phyloP scores from a whole-genome alignment of 2,329 filamentous ascomycete genomes.

The Bisporella sp. region DNA sequence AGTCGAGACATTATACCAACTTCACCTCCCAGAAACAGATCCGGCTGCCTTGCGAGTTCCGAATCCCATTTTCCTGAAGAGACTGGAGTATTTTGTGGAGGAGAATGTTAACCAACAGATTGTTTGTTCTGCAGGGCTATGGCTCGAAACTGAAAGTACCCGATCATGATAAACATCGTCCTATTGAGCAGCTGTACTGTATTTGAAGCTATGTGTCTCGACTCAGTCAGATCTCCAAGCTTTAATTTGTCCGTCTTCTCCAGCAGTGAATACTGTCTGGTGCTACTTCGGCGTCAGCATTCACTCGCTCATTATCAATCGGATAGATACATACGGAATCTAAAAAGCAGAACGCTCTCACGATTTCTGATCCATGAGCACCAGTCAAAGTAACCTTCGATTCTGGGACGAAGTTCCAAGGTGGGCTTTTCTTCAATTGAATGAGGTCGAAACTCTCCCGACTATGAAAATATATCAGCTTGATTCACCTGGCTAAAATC shows the following conservation, averaged over 20 bases:
- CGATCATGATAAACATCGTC: no score
- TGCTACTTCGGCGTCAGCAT: conserved; percentile 15
- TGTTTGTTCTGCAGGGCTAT: no score
- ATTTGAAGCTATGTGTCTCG: no score
- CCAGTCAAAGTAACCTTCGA: conserved; percentile 53
- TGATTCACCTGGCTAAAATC: neutral
- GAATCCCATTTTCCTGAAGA: no score
- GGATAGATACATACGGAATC: conserved; percentile 38
- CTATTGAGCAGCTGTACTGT: no score
- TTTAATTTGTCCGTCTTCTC: conserved; percentile 34
- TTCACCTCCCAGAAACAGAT: no score
- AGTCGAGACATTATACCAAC: no score
- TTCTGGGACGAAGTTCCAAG: conserved; percentile 48
- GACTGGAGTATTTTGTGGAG: no score
- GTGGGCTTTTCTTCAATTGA: conserved; percentile 45
- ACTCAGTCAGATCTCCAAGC: conserved; percentile 28
- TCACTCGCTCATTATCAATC: no score
- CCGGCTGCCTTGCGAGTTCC: no score
- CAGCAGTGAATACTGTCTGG: conserved; percentile 30
- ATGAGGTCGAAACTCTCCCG: conserved; percentile 52
- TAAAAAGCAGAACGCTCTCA: conserved; percentile 57
- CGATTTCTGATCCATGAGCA: conserved; percentile 57
- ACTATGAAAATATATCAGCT: conserved; percentile 29
- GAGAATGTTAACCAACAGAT: no score
- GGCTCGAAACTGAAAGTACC: no score